Percentiles rank a stretch among this genome's conserved stretches.
These are phyloP conservation scores for Erythrobasidium hasegawianum DNA, from an alignment of 1,284 basidiomycete genomes.

Conservation along the genomic window DNA sequence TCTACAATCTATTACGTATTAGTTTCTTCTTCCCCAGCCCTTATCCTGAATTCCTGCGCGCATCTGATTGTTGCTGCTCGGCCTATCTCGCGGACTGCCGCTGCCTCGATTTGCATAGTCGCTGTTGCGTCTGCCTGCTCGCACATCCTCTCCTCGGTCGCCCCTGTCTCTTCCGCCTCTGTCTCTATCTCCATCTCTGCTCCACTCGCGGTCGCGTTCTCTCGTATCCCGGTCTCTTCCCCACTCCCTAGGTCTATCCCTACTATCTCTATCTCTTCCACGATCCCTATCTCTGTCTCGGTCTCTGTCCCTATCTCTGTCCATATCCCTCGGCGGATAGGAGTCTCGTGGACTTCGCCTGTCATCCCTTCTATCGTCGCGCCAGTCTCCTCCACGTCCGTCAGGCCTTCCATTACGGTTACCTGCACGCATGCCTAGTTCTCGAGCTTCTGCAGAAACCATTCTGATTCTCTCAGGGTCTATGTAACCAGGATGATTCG, in stretches of 20 bases:
- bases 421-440: slow-evolving; percentile 12
- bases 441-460: slow-evolving; percentile 20
- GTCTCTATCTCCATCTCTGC: slow-evolving; percentile 9
- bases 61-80: slow-evolving; percentile 21
- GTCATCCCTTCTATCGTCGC: background rate
- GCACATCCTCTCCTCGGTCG: background rate
- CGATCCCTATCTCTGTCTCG: background rate
- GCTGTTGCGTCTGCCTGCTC: background rate
- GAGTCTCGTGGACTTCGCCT: background rate
- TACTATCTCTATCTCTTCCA: slow-evolving; percentile 4
- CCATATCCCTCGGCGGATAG: background rate
- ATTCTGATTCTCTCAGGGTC: slow-evolving; percentile 29
- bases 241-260: background rate
- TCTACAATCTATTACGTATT: background rate
- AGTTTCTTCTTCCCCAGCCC: slow-evolving; percentile 25
- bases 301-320: background rate
- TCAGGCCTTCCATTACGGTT: slow-evolving; percentile 14
- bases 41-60: slow-evolving; percentile 27
- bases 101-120: background rate
- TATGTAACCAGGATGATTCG: slow-evolving; percentile 14
- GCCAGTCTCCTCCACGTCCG: background rate
- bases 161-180: background rate
- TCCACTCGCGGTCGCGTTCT: background rate
- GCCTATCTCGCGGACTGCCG: background rate
- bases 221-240: background rate